A percentile compares a stretch with the other conserved stretches of the same genome.
These are phyloP conservation scores for Chiua virens DNA, from an alignment of 768 basidiomycete species.

Conservation along the genomic window DNA sequence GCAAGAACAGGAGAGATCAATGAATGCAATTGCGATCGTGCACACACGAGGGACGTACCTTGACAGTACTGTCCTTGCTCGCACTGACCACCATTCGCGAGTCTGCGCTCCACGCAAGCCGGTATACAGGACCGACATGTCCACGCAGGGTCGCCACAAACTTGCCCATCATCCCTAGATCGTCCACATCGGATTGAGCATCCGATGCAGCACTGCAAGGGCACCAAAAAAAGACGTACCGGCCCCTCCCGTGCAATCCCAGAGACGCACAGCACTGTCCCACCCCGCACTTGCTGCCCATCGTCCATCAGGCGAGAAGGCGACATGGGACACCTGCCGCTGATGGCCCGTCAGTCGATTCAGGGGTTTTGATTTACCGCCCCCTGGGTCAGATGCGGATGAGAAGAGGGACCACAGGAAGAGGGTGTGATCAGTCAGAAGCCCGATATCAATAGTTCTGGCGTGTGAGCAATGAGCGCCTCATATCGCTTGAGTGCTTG, in stretches of 20 bases:
- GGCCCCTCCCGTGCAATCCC: no score
- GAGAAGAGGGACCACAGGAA: constrained; percentile 92
- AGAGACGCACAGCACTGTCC: constrained; percentile 77
- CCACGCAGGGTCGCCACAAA: constrained; percentile 52
- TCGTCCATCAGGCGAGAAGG: no score
- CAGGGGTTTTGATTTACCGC: constrained; percentile 62
- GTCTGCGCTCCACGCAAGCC: constrained; percentile 95
- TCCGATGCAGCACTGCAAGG: no score
- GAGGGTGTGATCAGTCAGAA: constrained; percentile 79
- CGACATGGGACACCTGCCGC: constrained; percentile 90
- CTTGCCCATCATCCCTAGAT: no score
- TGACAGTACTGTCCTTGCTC: constrained; percentile 94
- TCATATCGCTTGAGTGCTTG: constrained; percentile 81
- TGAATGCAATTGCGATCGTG: neutral
- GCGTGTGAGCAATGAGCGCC: constrained; percentile 53
- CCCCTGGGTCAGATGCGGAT: constrained; percentile 30
- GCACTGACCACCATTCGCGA: constrained; percentile 89
- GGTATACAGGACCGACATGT: constrained; percentile 92
- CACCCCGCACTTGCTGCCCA: constrained; percentile 90
- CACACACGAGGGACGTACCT: constrained; percentile 50
- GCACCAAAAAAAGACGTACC: no score
- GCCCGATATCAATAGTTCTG: constrained; percentile 90
- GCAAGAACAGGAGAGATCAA: neutral
- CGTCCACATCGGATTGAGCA: no score
- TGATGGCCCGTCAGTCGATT: constrained; percentile 92